Evolutionary conservation across 2,329 filamentous ascomycete genomes (phyloP).

Genomic region (Helotiales sp.): DNA sequence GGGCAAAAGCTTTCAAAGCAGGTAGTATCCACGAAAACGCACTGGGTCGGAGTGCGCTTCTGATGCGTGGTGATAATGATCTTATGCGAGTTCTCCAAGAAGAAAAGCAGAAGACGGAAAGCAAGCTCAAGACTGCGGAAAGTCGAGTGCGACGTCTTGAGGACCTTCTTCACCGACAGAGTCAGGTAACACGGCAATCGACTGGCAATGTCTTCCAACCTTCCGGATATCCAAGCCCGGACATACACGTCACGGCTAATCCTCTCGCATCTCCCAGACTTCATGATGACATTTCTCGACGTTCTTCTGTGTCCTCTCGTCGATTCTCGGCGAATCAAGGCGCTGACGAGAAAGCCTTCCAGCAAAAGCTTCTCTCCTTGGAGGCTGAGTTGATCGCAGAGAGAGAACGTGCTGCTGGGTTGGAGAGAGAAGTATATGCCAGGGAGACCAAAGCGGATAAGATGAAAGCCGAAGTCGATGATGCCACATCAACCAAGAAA

Average conservation of each 20-base stretch:
- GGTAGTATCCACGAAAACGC: slow-evolving; percentile 91
- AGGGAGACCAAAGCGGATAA: slow-evolving; percentile 58
- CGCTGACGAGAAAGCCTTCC: slow-evolving; percentile 59
- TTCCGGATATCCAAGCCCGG: slow-evolving; percentile 43
- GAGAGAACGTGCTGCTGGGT: slow-evolving; percentile 62
- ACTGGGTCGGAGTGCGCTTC: slow-evolving; percentile 80
- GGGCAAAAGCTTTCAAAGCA: slow-evolving; percentile 92
- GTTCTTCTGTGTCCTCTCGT: slow-evolving; percentile 60
- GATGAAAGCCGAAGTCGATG: slow-evolving; percentile 71
- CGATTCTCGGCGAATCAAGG: slow-evolving; percentile 61
- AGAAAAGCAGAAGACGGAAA: slow-evolving; percentile 75
- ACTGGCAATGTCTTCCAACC: slow-evolving; percentile 56
- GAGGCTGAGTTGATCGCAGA: slow-evolving; percentile 78
- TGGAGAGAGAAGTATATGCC: slow-evolving; percentile 69
- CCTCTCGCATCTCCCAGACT: slow-evolving; percentile 30
- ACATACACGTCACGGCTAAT: slow-evolving; percentile 49
- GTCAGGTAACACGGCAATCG: slow-evolving; percentile 55
- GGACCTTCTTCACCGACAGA: slow-evolving; percentile 86
- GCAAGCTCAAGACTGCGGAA: slow-evolving; percentile 76
- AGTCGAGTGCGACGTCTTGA: slow-evolving; percentile 90
- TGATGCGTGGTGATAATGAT: slow-evolving; percentile 87
- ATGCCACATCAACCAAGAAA: slow-evolving; percentile 88
- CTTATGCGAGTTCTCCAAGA: slow-evolving; percentile 74
- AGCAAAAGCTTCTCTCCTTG: slow-evolving; percentile 63
- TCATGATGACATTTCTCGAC: slow-evolving; percentile 50